These are phyloP conservation scores for Paspalum vaginatum DNA, from an alignment of 176 grass and related monocot species.

Conservation along the genomic window DNA sequence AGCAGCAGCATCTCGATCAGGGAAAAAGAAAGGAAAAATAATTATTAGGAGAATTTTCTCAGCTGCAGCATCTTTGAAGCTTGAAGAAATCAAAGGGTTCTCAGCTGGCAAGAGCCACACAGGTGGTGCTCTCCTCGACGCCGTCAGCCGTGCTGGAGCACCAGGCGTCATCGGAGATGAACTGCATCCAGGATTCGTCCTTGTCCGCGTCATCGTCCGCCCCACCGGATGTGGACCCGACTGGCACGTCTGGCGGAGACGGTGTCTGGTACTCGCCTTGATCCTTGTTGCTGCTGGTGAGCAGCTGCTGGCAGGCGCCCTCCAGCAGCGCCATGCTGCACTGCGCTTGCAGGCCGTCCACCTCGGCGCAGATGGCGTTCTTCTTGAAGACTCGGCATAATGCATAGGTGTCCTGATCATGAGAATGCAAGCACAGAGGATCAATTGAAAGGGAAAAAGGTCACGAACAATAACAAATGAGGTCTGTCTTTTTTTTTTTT, in stretches of 20 bases:
- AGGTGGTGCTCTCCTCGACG: slow-evolving; percentile 56
- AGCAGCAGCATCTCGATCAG: slow-evolving; percentile 35
- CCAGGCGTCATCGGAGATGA: slow-evolving; percentile 88
- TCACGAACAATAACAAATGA: neutral
- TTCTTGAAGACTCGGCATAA: slow-evolving; percentile 91
- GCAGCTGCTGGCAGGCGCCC: slow-evolving; percentile 46
- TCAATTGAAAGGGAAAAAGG: neutral
- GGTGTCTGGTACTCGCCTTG: slow-evolving; percentile 58
- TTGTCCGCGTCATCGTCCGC: slow-evolving; percentile 61
- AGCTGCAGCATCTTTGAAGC: neutral
- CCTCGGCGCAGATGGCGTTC: slow-evolving; percentile 60
- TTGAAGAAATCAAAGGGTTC: slow-evolving; percentile 13
- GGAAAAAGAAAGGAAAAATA: slow-evolving; percentile 32
- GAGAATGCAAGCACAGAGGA: neutral
- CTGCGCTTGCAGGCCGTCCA: slow-evolving; percentile 68
- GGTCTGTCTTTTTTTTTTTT: neutral
- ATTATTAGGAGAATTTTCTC: slow-evolving; percentile 30
- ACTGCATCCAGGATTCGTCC: slow-evolving; percentile 93
- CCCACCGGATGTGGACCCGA: slow-evolving; percentile 57
- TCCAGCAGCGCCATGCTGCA: slow-evolving; percentile 62
- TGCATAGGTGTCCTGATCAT: slow-evolving; percentile 67
- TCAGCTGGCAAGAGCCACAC: slow-evolving; percentile 47
- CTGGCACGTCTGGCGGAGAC: slow-evolving; percentile 55
- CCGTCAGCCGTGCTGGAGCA: slow-evolving; percentile 59
- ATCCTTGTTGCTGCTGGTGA: slow-evolving; percentile 14